phyloP scores from a whole-genome alignment of 176 grass and related monocot species.

The Alloteropsis semialata region DNA sequence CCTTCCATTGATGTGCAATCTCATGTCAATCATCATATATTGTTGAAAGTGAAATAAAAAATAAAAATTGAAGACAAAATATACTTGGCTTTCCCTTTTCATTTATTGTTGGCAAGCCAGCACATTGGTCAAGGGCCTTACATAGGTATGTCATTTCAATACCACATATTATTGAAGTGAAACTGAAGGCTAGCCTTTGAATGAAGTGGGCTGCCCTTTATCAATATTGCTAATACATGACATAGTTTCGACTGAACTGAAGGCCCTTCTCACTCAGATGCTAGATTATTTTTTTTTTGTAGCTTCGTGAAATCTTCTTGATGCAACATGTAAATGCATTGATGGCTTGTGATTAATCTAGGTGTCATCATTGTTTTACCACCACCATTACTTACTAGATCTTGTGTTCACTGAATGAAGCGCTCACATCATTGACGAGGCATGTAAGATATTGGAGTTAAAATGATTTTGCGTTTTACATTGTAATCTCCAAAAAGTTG shows the following conservation, averaged over 20 bases:
- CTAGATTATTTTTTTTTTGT: slow-evolving; percentile 4
- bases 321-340: background rate
- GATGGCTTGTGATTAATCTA: slow-evolving; percentile 10
- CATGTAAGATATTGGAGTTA: background rate
- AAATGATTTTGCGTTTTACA: no score
- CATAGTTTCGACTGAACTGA: background rate
- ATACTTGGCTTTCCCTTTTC: background rate
- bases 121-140: background rate
- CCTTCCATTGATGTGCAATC: background rate
- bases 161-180: background rate
- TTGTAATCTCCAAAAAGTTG: background rate
- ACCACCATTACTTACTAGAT: background rate
- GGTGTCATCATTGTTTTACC: background rate
- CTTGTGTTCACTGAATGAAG: background rate
- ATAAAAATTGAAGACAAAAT: background rate
- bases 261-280: background rate
- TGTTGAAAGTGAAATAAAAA: background rate
- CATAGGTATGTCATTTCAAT: background rate
- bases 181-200: background rate
- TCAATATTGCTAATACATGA: background rate
- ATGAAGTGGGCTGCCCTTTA: background rate
- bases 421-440: no score
- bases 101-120: background rate
- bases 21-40: background rate
- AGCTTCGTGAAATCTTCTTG: slow-evolving; percentile 2